Evolutionary conservation across 2,329 filamentous ascomycete genomes (phyloP).

Genomic region (Mycocentrospora acerina): DNA sequence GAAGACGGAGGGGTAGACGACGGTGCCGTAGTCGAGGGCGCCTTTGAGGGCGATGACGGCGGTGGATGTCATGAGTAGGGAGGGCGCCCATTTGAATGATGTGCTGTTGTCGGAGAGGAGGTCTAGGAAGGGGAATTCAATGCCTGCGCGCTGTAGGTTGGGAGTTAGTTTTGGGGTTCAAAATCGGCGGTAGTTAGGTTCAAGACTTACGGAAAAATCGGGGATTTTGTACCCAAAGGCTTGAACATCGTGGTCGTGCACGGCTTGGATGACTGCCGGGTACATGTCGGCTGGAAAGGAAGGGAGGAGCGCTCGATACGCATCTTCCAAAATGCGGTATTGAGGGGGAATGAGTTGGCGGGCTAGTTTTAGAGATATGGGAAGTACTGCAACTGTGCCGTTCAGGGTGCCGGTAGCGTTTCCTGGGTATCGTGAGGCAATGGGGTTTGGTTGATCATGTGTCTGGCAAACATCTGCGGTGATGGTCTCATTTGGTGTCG

Average conservation of each 20-base stretch:
- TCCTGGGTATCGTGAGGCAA: conserved; percentile 50
- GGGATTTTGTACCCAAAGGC: conserved; percentile 46
- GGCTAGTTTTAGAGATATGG: conserved; percentile 52
- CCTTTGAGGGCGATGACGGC: conserved; percentile 50
- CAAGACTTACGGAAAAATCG: conserved; percentile 54
- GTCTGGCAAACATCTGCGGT: conserved; percentile 20
- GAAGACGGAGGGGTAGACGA: conserved; percentile 47
- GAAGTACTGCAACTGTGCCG: conserved; percentile 55
- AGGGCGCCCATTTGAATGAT: conserved; percentile 54
- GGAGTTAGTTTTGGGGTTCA: conserved; percentile 12
- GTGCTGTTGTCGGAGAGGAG: conserved; percentile 53
- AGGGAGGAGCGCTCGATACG: conserved; percentile 52
- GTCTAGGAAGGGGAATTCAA: conserved; percentile 60
- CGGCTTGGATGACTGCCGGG: conserved; percentile 54
- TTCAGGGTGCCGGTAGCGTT: conserved; percentile 57
- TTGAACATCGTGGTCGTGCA: conserved; percentile 55
- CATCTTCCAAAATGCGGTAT: conserved; percentile 54
- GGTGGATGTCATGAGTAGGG: conserved; percentile 50
- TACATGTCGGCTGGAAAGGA: conserved; percentile 55
- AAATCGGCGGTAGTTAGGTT: conserved; percentile 5
- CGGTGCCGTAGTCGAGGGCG: conserved; percentile 50
- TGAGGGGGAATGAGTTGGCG: conserved; percentile 51
- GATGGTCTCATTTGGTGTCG: conserved; percentile 1
- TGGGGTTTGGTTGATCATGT: conserved; percentile 49
- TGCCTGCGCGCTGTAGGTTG: conserved; percentile 50